Percentiles rank a stretch among this genome's conserved stretches.
Conservation (phyloP, 2,329 filamentous ascomycete genomes). For the Cladophialophora psammophila region DNA sequence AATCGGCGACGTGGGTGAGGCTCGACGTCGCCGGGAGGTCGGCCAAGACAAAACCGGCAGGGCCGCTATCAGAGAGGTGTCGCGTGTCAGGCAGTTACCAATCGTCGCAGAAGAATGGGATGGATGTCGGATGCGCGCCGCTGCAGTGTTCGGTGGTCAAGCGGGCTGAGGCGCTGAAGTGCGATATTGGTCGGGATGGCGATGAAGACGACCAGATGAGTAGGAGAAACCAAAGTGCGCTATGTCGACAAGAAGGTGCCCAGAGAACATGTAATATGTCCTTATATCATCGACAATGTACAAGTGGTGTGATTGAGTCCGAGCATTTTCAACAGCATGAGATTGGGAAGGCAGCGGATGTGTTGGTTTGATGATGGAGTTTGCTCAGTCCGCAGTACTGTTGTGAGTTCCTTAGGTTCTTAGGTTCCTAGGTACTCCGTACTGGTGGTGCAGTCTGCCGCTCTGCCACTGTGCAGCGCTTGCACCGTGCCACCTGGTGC, state of each 20-base stretch:
- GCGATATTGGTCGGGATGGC: background rate
- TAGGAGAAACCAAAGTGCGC: background rate
- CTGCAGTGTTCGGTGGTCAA: background rate
- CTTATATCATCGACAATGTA: background rate
- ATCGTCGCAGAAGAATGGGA: background rate
- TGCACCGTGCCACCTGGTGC: background rate
- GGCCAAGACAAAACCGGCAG: background rate
- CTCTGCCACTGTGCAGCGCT: background rate
- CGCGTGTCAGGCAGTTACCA: background rate
- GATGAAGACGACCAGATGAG: background rate
- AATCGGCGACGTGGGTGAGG: background rate
- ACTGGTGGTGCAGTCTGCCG: too few relatives aligned
- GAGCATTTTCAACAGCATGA: slow-evolving; percentile 6
- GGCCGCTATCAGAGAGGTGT: background rate
- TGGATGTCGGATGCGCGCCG: background rate
- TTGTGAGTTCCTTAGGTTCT: background rate
- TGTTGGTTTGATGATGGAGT: slow-evolving; percentile 6
- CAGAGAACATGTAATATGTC: background rate
- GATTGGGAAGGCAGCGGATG: background rate
- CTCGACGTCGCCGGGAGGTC: background rate
- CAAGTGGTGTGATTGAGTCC: slow-evolving; percentile 3
- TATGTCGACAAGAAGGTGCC: background rate
- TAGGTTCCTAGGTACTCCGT: background rate
- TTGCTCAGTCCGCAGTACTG: slow-evolving; percentile 5
- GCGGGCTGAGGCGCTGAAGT: background rate